Evolutionary conservation across 345 rosid species (phyloP), one percentile per base, ranked within the genome.

Genomic region (Aquilaria yunnanensis): DNA sequence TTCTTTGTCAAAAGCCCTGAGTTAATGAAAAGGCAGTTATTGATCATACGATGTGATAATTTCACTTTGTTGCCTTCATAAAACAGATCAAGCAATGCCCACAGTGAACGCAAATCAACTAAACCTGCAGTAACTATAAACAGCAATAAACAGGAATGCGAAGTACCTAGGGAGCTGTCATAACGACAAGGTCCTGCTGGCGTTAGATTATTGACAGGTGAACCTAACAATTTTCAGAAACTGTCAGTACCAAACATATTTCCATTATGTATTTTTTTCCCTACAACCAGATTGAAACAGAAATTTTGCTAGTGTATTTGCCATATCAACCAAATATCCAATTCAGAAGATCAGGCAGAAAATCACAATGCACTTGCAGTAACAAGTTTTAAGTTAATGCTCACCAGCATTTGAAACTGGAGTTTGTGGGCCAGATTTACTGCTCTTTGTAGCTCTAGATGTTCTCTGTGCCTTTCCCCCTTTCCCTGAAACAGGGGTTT

Each of bases 1-100:
- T 94, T 94, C 79, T 90, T 94, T n/a, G 99, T 94, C 75, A 94
- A 75, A 65, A 94, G 96, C 67, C 99, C 99, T 90, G 79, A 68
- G 72, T 66, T 53, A 75, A 71, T 57, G 48, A 52, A 32, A 68
- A 32, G 57, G 43, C 31, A 58, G 67, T 47, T 30, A 50, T 33
- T 31, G n/a, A 31, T 66, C 48, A 13, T 66, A 59, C 8, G 14
- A 34, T 52, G 45, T 11, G 32, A 10, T 54, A 47, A 10, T 51
- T 60, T 60, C 43, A n/a, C 54, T 47, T 47, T 30, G 48, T 34
- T 54, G 66, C 11, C 54, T 30, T 57, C 16, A 31, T 51, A n/a
- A 60, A 55, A 53, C 9, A 53, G 32, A 34, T 51, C 12, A 60
- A 55, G 50, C 5, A 53, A 41, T 55, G 31, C 47, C 47, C 16